Conservation (phyloP, 805 yeast species). For the Schwanniomyces sp. region DNA sequence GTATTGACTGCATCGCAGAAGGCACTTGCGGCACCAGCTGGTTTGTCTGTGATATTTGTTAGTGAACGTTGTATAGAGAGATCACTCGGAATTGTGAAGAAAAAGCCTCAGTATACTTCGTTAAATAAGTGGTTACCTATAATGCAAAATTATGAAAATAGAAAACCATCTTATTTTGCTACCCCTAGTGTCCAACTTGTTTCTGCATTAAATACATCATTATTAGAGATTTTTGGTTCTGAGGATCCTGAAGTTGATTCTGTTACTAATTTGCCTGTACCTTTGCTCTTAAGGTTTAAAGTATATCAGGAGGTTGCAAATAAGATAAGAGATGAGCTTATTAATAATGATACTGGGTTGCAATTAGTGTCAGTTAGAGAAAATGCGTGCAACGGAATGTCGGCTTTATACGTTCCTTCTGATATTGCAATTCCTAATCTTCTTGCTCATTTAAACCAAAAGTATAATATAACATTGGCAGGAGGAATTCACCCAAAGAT, state of each 20-base stretch:
- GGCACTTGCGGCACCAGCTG: conserved; percentile 7
- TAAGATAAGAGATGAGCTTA: conserved; percentile 2
- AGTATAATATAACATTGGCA: conserved; percentile 5
- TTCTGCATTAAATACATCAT: conserved; percentile 5
- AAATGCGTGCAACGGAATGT: conserved; percentile 7
- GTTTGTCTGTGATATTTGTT: conserved; percentile 5
- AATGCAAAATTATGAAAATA: conserved; percentile 7
- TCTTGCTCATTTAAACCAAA: conserved; percentile 1
- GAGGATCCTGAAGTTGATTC: conserved; percentile 5
- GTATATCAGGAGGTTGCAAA: conserved; percentile 2
- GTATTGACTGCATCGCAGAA: conserved; percentile 8
- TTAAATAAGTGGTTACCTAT: conserved; percentile 9
- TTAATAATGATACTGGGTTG: conserved; percentile 3
- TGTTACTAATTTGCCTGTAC: conserved; percentile 2
- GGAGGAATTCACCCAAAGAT: conserved; percentile 8
- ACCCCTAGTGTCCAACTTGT: conserved; percentile 8
- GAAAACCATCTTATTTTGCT: conserved; percentile 8
- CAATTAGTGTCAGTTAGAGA: background rate
- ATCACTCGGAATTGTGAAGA: background rate
- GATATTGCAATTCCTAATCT: conserved; percentile 1
- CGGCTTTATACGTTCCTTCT: conserved; percentile 8
- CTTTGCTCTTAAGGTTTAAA: conserved; percentile 1
- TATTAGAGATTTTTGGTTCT: conserved; percentile 6
- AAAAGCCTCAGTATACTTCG: conserved; percentile 4
- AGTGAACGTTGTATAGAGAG: conserved; percentile 5